phyloP scores from a whole-genome alignment of 1,284 basidiomycete genomes.

The Ceratobasidium sp. region DNA sequence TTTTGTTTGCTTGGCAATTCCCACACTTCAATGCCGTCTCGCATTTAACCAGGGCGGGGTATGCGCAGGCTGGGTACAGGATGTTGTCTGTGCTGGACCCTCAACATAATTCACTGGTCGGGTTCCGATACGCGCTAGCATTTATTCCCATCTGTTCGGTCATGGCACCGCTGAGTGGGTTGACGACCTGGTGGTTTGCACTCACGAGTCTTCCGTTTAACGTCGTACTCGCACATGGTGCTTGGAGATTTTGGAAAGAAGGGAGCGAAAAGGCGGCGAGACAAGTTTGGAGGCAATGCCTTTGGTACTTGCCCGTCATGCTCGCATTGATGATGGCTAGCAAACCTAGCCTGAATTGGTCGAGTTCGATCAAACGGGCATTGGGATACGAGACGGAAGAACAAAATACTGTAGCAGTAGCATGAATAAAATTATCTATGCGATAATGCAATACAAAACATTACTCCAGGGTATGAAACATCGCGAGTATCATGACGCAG shows the following conservation, averaged over 20 bases:
- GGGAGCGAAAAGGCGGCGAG: constrained; percentile 84
- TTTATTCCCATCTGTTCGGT: constrained; percentile 83
- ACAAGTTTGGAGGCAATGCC: constrained; percentile 78
- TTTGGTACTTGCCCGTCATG: constrained; percentile 93
- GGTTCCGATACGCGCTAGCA: constrained; percentile 82
- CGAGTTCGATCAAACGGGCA: constrained; percentile 10
- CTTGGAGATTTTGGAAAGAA: constrained; percentile 77
- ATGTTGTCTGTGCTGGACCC: constrained; percentile 92
- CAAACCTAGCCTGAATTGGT: constrained; percentile 34
- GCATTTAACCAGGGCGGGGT: constrained; percentile 84
- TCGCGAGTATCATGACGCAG: neutral
- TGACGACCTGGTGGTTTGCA: constrained; percentile 89
- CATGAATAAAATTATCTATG: constrained; percentile 32
- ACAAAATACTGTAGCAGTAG: neutral
- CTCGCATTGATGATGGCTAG: constrained; percentile 86
- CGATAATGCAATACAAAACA: neutral
- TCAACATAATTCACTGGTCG: constrained; percentile 82
- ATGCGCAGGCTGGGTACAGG: constrained; percentile 91
- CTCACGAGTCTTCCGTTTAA: constrained; percentile 82
- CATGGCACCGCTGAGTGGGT: constrained; percentile 83
- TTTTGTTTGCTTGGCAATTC: constrained; percentile 98
- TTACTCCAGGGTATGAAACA: neutral
- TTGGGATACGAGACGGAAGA: constrained; percentile 27
- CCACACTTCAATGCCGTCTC: constrained; percentile 98
- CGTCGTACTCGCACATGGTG: constrained; percentile 69